Evolutionary conservation across 306 rosid species (phyloP), one percentile per base, ranked within the genome.

Genomic region (Senna siamea): DNA sequence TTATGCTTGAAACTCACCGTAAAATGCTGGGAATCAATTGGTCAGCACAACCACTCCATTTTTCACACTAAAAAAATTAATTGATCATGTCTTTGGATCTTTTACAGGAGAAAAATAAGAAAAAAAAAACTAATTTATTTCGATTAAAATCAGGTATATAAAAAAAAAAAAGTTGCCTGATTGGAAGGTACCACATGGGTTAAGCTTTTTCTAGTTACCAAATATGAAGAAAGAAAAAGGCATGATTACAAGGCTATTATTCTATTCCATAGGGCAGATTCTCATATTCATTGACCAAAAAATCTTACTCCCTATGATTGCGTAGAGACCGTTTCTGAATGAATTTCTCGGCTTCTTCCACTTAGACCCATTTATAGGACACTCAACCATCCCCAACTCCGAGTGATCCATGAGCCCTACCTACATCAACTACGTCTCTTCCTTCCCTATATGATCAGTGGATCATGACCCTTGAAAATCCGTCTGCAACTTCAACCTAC

Each of bases 231-330:
- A 44, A 30, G 69, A 35, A 57, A 44, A 0, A 13, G 65, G 8
- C 71, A 91, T 87, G 82, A 88, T 88, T 85, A 54, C 83, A 71
- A 80, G 70, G 30, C 89, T 85, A 84, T 75, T 30, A 56, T 9
- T 2, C 4, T 44, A 44, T 41, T 41, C 47, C 72, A 75, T 78
- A 85, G 81, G 80, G 83, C 81, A 73, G 77, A 85, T 82, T 80
- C 86, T 80, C 43, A 74, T 67, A 28, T 54, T 74, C 69, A 68
- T 66, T 50, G 64, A 71, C 78, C 86, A 83, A 32, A 83, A 32
- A 30, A 87, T 87, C 90, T 84, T 62, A 77, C 81, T 85, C 77
- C 66, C 50, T 74, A 88, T 87, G 86, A 85, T 88, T 85, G 72
- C 62, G 23, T 3, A 52, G 30, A 57, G 38, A 74, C 75, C 74